Evolutionary conservation across 768 basidiomycete genomes (phyloP).

Genomic region (Austroboletus eburneus): DNA sequence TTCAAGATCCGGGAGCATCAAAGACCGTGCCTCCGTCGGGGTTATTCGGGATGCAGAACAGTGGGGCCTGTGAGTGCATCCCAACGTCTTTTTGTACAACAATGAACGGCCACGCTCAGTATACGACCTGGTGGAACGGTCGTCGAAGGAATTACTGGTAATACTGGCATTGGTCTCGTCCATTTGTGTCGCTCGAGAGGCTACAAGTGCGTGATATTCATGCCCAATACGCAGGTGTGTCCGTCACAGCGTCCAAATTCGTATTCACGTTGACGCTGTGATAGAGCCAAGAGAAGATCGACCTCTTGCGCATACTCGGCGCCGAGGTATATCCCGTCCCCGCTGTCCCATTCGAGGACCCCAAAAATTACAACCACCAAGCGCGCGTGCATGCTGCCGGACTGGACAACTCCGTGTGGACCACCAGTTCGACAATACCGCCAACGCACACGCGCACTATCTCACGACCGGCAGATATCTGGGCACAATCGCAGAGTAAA

Average conservation of each 20-base stretch:
- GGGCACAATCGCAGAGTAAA: constrained; percentile 77
- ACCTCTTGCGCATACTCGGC: constrained; percentile 93
- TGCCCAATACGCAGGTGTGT: constrained; percentile 86
- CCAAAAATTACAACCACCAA: constrained; percentile 96
- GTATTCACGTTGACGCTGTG: not conserved
- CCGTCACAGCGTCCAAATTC: not conserved
- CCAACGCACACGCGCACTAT: constrained; percentile 89
- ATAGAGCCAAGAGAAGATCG: constrained; percentile 97
- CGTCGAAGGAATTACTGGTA: constrained; percentile 97
- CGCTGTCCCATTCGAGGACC: constrained; percentile 94
- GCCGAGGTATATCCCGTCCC: constrained; percentile 96
- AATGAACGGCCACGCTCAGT: constrained; percentile 32
- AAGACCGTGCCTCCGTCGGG: constrained; percentile 93
- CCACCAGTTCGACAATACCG: constrained; percentile 96
- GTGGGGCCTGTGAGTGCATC: constrained; percentile 60
- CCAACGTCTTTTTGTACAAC: not conserved
- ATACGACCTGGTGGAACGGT: constrained; percentile 93
- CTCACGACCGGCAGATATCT: constrained; percentile 93
- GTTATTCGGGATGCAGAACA: constrained; percentile 84
- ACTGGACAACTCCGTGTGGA: constrained; percentile 86
- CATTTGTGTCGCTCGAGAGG: constrained; percentile 91
- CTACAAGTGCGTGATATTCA: constrained; percentile 98
- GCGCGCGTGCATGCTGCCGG: constrained; percentile 80
- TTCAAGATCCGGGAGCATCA: constrained; percentile 98
- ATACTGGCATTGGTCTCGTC: constrained; percentile 94